Percentiles rank a stretch among this genome's conserved stretches.
phyloP scores from a whole-genome alignment of 129 eudicot species.

The Deinandra increscens region DNA sequence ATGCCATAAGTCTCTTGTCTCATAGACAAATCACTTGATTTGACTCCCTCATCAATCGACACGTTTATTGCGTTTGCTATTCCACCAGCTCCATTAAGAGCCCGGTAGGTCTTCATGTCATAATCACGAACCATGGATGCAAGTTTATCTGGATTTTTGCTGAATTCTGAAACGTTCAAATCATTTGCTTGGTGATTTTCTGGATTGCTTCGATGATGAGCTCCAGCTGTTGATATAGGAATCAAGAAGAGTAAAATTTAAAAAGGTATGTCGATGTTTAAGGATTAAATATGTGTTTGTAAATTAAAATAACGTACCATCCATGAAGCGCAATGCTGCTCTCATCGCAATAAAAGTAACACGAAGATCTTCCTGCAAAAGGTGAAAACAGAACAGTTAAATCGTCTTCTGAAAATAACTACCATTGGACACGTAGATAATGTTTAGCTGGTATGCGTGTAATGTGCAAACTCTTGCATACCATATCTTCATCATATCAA shows the following conservation, averaged over 20 bases:
- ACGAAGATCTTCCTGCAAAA: conserved; percentile 61
- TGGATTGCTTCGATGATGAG: conserved; percentile 19
- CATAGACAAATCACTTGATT: conserved; percentile 38
- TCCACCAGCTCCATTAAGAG: conserved; percentile 56
- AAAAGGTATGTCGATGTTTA: not conserved
- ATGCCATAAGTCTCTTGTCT: conserved; percentile 64
- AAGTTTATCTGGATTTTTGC: conserved; percentile 63
- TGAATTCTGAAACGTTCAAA: conserved; percentile 37
- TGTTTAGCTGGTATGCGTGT: conserved; percentile 3
- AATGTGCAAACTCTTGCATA: conserved; percentile 15
- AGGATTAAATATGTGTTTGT: conserved; percentile 9
- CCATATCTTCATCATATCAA: conserved; percentile 1
- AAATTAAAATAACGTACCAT: conserved; percentile 44
- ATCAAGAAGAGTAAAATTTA: not conserved
- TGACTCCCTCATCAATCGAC: conserved; percentile 52
- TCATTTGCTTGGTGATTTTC: conserved; percentile 21
- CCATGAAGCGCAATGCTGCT: conserved; percentile 68
- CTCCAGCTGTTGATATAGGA: conserved; percentile 29
- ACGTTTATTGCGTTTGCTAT: conserved; percentile 50
- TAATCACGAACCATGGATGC: conserved; percentile 61
- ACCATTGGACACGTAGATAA: not conserved
- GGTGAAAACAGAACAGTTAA: conserved; percentile 9
- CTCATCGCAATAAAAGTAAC: conserved; percentile 49
- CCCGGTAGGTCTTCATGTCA: conserved; percentile 43
- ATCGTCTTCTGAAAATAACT: not conserved